phyloP scores from a whole-genome alignment of 805 yeast species.

The Cyberlindnera amylophila region DNA sequence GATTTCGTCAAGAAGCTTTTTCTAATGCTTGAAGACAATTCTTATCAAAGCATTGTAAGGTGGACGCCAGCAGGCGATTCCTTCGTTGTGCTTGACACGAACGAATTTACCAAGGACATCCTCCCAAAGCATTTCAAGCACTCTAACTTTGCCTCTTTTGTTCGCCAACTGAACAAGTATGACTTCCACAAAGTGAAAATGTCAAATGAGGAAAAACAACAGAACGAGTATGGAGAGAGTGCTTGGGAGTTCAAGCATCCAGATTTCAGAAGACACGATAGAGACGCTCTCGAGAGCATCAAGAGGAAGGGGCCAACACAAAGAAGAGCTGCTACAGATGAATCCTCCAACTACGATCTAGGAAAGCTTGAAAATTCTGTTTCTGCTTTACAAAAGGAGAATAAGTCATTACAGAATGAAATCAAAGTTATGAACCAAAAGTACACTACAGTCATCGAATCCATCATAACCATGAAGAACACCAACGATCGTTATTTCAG shows the following conservation, averaged over 20 bases:
- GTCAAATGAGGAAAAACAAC: conserved; percentile 55
- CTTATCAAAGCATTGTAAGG: conserved; percentile 69
- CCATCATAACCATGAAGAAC: conserved; percentile 51
- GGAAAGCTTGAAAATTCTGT: conserved; percentile 21
- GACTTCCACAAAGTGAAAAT: conserved; percentile 94
- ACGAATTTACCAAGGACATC: conserved; percentile 83
- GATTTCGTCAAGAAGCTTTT: conserved; percentile 78
- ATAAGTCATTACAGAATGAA: conserved; percentile 33
- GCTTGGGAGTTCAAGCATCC: conserved; percentile 97
- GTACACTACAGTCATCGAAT: conserved; percentile 62
- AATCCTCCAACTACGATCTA: conserved; percentile 22
- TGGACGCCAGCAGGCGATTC: conserved; percentile 88
- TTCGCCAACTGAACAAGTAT: conserved; percentile 91
- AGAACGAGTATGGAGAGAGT: conserved; percentile 61
- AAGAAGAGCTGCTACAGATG: conserved; percentile 36
- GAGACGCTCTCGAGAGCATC: conserved; percentile 79
- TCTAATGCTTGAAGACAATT: conserved; percentile 80
- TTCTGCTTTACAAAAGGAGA: conserved; percentile 24
- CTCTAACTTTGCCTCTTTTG: conserved; percentile 91
- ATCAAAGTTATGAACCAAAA: conserved; percentile 45
- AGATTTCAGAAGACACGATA: conserved; percentile 71
- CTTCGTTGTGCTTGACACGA: conserved; percentile 85
- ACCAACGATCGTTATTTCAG: conserved; percentile 54
- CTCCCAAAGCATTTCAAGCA: conserved; percentile 93
- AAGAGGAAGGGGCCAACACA: conserved; percentile 72